Base-by-base conservation (phyloP, 2,329 filamentous ascomycete genomes). In the Fusarium anthophilum region DNA sequence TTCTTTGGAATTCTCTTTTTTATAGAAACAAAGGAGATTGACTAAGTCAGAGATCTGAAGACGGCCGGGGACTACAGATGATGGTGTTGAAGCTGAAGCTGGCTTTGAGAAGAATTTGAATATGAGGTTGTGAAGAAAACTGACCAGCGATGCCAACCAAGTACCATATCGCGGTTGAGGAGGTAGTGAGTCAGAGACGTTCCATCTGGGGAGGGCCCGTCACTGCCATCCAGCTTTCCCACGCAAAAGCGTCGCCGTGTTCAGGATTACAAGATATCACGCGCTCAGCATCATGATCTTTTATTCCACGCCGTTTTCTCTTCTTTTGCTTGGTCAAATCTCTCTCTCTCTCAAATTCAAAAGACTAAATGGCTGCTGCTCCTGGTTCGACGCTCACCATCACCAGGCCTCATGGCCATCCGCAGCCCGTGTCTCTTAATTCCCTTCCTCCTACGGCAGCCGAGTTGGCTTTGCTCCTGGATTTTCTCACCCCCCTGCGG, bases 181-280 rank as follows among this genome's bases (percentile, higher is more conserved):
- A 20, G 48, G 3, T 6, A 24, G 28, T 32, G 48, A 51, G 8
- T 51, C 48, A 51, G 15, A 1, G 12, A 18, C 28, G 5, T 35
- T 51, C 11, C 1, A 24, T 14, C 11, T 24, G 1, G 2, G 3
- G 15, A 32, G 17, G 4, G 22, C 15, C 14, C 1, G 4, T 14
- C 48, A 51, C 48, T 51, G 30, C 3, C 22, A 5, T 32, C 11
- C 22, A 50, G 47, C 8, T 50, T 22, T 47, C 4, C 18, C 18
- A 22, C 10, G 11, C 10, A 8, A n/a, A 30, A 22, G 13, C 26
- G 20, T 48, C 20, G 4, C 5, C 26, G 17, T 45, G 17, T 18
- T 20, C 11, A 45, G 17, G 14, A 5, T 28, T 8, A 17, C 45
- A 10, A 3, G 11, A 45, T 9, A 5, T 20, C 43, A 26, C n/a